Evolutionary conservation across 805 yeast species (phyloP), one percentile per base, ranked within the genome.

Genomic region (Wickerhamiella kazuoi): DNA sequence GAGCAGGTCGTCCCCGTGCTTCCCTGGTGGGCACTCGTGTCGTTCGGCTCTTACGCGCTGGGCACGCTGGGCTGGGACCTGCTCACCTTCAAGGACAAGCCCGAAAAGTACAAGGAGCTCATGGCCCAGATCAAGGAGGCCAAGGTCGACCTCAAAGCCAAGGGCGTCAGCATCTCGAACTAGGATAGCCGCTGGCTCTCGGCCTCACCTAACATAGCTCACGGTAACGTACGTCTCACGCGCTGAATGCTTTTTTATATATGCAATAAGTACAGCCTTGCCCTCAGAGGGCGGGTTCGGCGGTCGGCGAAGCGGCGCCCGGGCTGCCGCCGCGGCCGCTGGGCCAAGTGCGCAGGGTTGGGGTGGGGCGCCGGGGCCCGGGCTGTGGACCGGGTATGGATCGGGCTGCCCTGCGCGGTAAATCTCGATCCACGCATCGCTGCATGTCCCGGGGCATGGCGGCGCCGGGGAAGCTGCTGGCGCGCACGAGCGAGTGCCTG

Each of bases 31-130:
- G 68, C 64, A 0, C 60, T 77, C 44, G 79, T 77, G 28, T 50
- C 76, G 2, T 76, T 76, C 54, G 84, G 84, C 21, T 62, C 78
- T 30, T 77, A 74, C 51, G 74, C 83, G 15, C 64, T 76, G 50
- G 76, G 69, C 38, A 69, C 78, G 15, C 64, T 76, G 43, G 84
- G 84, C 36, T 69, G 69, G 63, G 81, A 79, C 36, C 76, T 76
- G 14, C 60, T 64, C 51, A 71, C 81, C 1, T 74, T 76, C 62
- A 74, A 76, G 46, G 80, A 76, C 61, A 76, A 77, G 56, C 74
- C 74, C 46, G 77, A 64, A 40, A 76, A 74, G 56, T 73, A 76
- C 58, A 50, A 62, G 46, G 83, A 76, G 53, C 66, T 76, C 50
- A 61, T 73, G 53, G 62, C 44, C 45, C 69, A 69, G 56, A 74